phyloP scores from a whole-genome alignment of 495 filamentous ascomycete genomes.

The Penicillium soppii region DNA sequence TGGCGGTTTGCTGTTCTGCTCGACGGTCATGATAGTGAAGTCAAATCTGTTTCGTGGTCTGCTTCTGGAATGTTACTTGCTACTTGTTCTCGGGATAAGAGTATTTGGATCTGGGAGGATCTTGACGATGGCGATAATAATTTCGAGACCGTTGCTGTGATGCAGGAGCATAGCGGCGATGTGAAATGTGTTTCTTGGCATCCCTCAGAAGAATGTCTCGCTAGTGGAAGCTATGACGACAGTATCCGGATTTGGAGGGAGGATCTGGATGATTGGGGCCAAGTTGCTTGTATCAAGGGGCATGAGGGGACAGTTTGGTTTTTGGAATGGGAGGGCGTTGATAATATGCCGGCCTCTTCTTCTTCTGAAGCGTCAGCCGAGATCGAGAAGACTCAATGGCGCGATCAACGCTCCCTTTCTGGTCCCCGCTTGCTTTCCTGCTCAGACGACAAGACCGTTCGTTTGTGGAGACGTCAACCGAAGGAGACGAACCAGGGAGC shows the following conservation, averaged over 20 bases:
- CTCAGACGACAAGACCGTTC: conserved; percentile 74
- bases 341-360: conserved; percentile 15
- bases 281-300: conserved; percentile 75
- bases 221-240: conserved; percentile 88
- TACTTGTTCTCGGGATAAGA: conserved; percentile 88
- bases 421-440: conserved; percentile 71
- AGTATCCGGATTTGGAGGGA: conserved; percentile 85
- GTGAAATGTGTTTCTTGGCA: conserved; percentile 95
- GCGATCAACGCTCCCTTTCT: conserved; percentile 39
- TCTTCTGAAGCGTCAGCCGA: conserved; percentile 3
- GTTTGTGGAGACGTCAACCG: conserved; percentile 71
- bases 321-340: conserved; percentile 69
- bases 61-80: conserved; percentile 79
- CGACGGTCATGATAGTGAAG: conserved; percentile 91
- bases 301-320: conserved; percentile 86
- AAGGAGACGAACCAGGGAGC: conserved; percentile 38
- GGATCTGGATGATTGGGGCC: conserved; percentile 90
- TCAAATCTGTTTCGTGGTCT: conserved; percentile 83
- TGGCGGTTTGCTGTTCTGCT: conserved; percentile 87
- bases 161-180: conserved; percentile 91
- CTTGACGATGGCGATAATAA: conserved; percentile 80
- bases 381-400: conserved; percentile 31
- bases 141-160: conserved; percentile 91
- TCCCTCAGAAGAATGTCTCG: conserved; percentile 76
- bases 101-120: conserved; percentile 99